Conservation (phyloP, 495 filamentous ascomycete genomes). For the Aspergillus funiculosus region DNA sequence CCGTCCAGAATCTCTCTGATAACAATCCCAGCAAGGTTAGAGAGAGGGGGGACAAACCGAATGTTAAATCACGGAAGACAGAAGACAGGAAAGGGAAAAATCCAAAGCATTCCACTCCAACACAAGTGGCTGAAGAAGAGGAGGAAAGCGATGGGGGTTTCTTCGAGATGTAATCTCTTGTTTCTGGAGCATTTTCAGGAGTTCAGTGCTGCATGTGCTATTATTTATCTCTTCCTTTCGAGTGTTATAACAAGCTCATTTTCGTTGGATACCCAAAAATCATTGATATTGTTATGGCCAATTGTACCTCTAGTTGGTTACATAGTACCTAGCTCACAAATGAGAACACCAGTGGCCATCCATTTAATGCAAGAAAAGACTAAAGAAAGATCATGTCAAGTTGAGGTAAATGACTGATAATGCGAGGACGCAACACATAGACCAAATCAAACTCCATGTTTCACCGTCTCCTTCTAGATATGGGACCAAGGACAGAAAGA, state of each 20-base stretch:
- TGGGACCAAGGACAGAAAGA: background rate
- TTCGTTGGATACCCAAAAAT: conserved; percentile 19
- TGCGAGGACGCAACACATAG: background rate
- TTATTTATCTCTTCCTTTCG: conserved; percentile 1
- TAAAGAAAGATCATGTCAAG: background rate
- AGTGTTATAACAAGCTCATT: conserved; percentile 1
- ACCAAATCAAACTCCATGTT: conserved; percentile 14
- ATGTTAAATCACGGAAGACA: conserved; percentile 8
- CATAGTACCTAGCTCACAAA: background rate
- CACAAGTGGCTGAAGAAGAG: conserved; percentile 24
- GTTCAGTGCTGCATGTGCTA: conserved; percentile 13
- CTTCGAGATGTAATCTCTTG: conserved; percentile 32
- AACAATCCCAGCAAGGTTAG: conserved; percentile 11
- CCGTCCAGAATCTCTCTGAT: background rate
- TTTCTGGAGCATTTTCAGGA: conserved; percentile 18
- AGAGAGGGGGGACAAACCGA: conserved; percentile 12
- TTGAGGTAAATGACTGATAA: conserved; percentile 1
- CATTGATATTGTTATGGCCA: conserved; percentile 7
- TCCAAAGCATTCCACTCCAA: conserved; percentile 13
- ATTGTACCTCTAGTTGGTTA: conserved; percentile 9
- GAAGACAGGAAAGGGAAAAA: conserved; percentile 16
- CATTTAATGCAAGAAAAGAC: conserved; percentile 1
- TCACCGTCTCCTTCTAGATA: conserved; percentile 14
- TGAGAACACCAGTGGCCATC: background rate
- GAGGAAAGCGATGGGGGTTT: conserved; percentile 55